phyloP scores from a whole-genome alignment of 2,329 filamentous ascomycete genomes.

The Arthrinium phaeospermum region DNA sequence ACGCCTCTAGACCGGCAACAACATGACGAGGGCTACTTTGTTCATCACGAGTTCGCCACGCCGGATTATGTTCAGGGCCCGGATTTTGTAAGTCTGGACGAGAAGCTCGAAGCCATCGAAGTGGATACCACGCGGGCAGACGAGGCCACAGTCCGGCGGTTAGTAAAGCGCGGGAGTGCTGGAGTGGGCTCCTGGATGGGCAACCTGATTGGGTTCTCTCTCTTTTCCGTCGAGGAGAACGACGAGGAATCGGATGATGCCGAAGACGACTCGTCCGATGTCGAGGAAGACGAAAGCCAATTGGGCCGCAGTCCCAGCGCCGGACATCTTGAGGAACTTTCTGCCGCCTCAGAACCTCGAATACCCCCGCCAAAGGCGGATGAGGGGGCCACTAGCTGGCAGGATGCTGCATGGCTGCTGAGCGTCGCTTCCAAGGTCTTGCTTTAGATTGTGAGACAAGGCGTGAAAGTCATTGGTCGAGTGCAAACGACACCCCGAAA shows the following conservation, averaged over 20 bases:
- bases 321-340: constrained; percentile 44
- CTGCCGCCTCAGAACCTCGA: constrained; percentile 44
- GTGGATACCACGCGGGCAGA: constrained; percentile 58
- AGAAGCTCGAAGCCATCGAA: constrained; percentile 61
- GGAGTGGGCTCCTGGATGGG: constrained; percentile 65
- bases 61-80: constrained; percentile 55
- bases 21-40: constrained; percentile 49
- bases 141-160: constrained; percentile 61
- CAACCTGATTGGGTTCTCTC: constrained; percentile 62
- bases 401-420: constrained; percentile 71
- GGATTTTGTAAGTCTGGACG: constrained; percentile 68
- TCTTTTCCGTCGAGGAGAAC: constrained; percentile 68
- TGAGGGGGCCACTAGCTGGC: constrained; percentile 60
- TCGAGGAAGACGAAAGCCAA: constrained; percentile 44
- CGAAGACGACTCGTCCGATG: constrained; percentile 43
- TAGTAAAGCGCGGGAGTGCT: constrained; percentile 59
- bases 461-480: neutral
- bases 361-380: constrained; percentile 58
- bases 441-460: constrained; percentile 45
- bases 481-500: constrained; percentile 11
- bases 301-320: constrained; percentile 43
- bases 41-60: constrained; percentile 33
- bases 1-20: constrained; percentile 49
- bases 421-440: constrained; percentile 68
- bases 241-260: constrained; percentile 55